A percentile compares a stretch with the other conserved stretches of the same genome.
These are phyloP conservation scores for Coniella vitis DNA, from an alignment of 2,329 filamentous ascomycete genomes.

Conservation along the genomic window DNA sequence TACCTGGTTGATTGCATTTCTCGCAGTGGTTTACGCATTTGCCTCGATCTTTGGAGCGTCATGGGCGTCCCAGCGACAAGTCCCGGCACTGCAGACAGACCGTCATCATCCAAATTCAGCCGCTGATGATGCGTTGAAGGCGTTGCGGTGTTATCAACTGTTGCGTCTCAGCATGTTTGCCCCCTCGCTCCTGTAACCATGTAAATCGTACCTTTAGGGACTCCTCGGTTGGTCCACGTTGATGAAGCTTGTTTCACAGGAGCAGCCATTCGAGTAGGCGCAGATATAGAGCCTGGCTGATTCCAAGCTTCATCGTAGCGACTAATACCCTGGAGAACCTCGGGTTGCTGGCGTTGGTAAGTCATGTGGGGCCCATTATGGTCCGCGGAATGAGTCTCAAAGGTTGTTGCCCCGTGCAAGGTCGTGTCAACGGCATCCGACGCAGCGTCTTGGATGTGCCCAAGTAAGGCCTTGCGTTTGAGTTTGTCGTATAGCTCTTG, in stretches of 20 bases:
- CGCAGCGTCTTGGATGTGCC: conserved; percentile 48
- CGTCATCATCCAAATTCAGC: conserved; percentile 17
- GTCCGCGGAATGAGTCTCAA: conserved; percentile 6
- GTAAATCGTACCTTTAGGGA: conserved; percentile 17
- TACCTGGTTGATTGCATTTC: conserved; percentile 5
- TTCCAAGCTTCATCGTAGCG: background rate
- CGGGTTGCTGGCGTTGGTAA: conserved; percentile 10
- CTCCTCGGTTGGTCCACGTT: conserved; percentile 10
- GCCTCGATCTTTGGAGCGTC: conserved; percentile 3
- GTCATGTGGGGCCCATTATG: background rate
- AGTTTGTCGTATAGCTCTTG: conserved; percentile 59
- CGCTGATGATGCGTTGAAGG: conserved; percentile 27
- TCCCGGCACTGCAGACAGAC: conserved; percentile 26
- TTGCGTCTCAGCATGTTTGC: background rate
- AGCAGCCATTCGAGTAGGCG: conserved; percentile 3
- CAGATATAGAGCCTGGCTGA: background rate
- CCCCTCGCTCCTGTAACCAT: background rate
- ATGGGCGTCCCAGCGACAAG: conserved; percentile 24
- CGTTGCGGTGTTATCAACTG: conserved; percentile 26
- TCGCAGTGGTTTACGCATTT: conserved; percentile 5
- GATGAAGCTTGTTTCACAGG: background rate
- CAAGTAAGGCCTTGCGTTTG: conserved; percentile 48
- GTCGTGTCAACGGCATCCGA: conserved; percentile 40
- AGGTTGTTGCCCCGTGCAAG: conserved; percentile 25
- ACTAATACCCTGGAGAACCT: background rate